Evolutionary conservation across 140 eudicot species (phyloP), one percentile per base, ranked within the genome.

Genomic region (Oenanthe javanica): DNA sequence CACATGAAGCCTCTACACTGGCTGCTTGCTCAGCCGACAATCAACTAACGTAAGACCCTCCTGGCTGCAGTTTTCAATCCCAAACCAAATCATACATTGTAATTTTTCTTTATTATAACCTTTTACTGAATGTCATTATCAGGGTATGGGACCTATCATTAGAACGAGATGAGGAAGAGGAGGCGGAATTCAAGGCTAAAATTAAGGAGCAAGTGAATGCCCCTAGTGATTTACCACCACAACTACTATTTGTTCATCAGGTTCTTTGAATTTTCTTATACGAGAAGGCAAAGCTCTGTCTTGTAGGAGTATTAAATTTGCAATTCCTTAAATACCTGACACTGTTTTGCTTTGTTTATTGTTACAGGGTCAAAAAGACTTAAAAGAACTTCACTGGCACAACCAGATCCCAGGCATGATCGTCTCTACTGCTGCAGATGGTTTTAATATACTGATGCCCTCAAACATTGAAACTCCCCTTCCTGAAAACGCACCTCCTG

Each of bases 361-460:
- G 48, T 77, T 80, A 81, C 93, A 93, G 98, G 98, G 97, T 57
- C 97, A 93, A 48, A 93, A 93, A 80, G 98, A 93, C 87, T 89
- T 95, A 93, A 95, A 95, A 86, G 99, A 95, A 82, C 84, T 95
- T 70, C 99, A 95, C 74, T 95, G 99, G 99, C 99, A 95, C 84
- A 66, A 93, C n/a, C 99, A 92, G 90, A 89, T 95, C 77, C 99
- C 99, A 2, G 99, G 99, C 76, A 92, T 95, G 99, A 57, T 95
- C 18, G 80, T 95, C 23, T 92, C 97, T 12, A 95, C 99, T 46
- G 99, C 97, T 47, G 97, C 93, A 18, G 99, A 95, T 88, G 99
- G 99, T 71, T 95, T 92, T 52, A 95, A 95, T 83, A 80, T 93
- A 47, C 84, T 95, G 70, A 92, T 92, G 97, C 99, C 97, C 76